Conservation (phyloP, 2,329 filamentous ascomycete genomes). For the Macrophomina phaseolina region DNA sequence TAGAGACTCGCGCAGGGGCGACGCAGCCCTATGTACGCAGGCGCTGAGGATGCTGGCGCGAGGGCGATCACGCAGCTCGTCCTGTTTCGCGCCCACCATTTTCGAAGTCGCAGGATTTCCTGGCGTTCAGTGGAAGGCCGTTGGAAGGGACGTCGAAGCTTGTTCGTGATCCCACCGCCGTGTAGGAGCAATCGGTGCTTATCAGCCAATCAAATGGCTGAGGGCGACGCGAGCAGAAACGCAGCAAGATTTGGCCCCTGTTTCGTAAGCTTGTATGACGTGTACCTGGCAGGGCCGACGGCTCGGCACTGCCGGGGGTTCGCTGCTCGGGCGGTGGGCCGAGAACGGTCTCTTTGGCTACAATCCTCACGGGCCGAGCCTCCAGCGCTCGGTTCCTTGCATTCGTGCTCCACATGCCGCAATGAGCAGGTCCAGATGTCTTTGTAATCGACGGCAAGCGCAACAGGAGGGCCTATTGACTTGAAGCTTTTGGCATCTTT, state of each 20-base stretch:
- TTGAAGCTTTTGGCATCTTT: too few relatives aligned
- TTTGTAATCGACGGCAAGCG: too few relatives aligned
- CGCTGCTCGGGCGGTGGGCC: not conserved
- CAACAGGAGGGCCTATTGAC: too few relatives aligned
- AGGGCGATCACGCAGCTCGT: not conserved
- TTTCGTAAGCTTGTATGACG: slow-evolving; percentile 1
- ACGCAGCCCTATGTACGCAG: slow-evolving; percentile 10
- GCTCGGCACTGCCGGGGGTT: not conserved
- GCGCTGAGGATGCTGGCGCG: not conserved
- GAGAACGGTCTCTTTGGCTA: not conserved
- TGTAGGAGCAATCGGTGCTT: not conserved
- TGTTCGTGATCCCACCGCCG: slow-evolving; percentile 1
- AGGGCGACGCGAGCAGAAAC: slow-evolving; percentile 13
- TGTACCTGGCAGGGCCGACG: not conserved
- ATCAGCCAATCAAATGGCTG: not conserved
- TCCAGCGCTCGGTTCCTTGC: not conserved
- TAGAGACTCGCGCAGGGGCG: not conserved
- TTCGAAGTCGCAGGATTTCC: not conserved
- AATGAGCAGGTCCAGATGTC: too few relatives aligned
- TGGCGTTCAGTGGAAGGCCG: not conserved
- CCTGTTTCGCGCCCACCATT: not conserved
- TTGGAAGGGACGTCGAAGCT: slow-evolving; percentile 1
- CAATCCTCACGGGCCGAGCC: not conserved
- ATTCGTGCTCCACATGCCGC: too few relatives aligned
- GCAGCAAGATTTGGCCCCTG: slow-evolving; percentile 13